Conservation (phyloP, 257 asterid species). For the Solanum microdontum region DNA sequence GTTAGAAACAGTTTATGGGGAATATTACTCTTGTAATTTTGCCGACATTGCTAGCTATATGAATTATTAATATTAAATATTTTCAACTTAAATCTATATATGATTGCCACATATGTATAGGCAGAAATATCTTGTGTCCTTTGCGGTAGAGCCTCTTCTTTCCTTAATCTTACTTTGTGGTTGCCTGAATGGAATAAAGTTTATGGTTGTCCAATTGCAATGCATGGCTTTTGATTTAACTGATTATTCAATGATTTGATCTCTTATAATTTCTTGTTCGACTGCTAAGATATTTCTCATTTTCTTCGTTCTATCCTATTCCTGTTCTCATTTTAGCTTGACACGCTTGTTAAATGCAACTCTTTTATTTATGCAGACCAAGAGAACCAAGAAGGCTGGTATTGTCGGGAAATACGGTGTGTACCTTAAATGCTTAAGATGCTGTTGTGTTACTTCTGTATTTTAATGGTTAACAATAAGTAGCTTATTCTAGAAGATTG, state of each 20-base stretch:
- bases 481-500: not conserved
- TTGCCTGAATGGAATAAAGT: not conserved
- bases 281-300: not conserved
- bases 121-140: too few species aligned
- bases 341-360: not conserved
- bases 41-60: too few species aligned
- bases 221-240: not conserved
- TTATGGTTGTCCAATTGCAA: not conserved
- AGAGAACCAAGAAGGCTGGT: slow-evolving; percentile 60
- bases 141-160: not conserved
- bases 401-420: slow-evolving; percentile 48
- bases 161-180: not conserved
- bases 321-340: not conserved
- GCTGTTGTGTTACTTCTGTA: not conserved
- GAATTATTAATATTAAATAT: too few species aligned
- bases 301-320: not conserved
- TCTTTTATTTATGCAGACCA: slow-evolving; percentile 24
- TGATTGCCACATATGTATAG: too few species aligned
- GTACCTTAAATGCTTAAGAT: not conserved
- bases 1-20: too few species aligned
- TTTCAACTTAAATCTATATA: too few species aligned
- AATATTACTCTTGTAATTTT: not conserved
- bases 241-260: not conserved
- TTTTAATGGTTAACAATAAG: not conserved
- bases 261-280: not conserved